phyloP scores from a whole-genome alignment of 2,329 filamentous ascomycete genomes.

The Fusarium zealandicum region DNA sequence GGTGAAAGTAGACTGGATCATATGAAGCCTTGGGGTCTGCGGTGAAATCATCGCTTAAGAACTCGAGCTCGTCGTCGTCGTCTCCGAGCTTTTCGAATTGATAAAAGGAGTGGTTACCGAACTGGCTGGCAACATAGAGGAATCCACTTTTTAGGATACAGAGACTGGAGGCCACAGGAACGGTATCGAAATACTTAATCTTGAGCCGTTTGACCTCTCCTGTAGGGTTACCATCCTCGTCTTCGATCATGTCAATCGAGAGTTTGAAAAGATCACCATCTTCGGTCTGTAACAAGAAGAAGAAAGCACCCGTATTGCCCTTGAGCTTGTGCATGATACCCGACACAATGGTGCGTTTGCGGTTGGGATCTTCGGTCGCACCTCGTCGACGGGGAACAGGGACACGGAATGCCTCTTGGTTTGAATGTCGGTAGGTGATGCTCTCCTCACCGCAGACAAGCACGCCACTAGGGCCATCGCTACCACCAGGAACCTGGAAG shows the following conservation, averaged over 20 bases:
- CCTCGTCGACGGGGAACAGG: conserved; percentile 87
- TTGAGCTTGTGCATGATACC: conserved; percentile 99
- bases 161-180: conserved; percentile 85
- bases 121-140: conserved; percentile 89
- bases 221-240: conserved; percentile 77
- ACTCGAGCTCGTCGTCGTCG: conserved; percentile 89
- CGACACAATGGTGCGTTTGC: conserved; percentile 85
- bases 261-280: conserved; percentile 99
- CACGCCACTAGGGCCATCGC: conserved; percentile 92
- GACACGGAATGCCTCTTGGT: conserved; percentile 87
- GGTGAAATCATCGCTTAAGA: conserved; percentile 82
- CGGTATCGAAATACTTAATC: conserved; percentile 98
- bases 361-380: conserved; percentile 87
- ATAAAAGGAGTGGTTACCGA: conserved; percentile 92
- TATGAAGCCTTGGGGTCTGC: conserved; percentile 76
- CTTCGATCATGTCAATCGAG: conserved; percentile 88
- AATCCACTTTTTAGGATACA: conserved; percentile 97
- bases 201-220: conserved; percentile 84
- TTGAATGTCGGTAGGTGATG: conserved; percentile 96
- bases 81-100: conserved; percentile 98
- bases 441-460: conserved; percentile 94
- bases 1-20: conserved; percentile 83
- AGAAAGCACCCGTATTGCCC: conserved; percentile 82
- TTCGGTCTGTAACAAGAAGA: conserved; percentile 94
- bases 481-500: conserved; percentile 94